These are phyloP conservation scores for Xylaria nigripes DNA, from an alignment of 495 filamentous ascomycete species.

Conservation along the genomic window DNA sequence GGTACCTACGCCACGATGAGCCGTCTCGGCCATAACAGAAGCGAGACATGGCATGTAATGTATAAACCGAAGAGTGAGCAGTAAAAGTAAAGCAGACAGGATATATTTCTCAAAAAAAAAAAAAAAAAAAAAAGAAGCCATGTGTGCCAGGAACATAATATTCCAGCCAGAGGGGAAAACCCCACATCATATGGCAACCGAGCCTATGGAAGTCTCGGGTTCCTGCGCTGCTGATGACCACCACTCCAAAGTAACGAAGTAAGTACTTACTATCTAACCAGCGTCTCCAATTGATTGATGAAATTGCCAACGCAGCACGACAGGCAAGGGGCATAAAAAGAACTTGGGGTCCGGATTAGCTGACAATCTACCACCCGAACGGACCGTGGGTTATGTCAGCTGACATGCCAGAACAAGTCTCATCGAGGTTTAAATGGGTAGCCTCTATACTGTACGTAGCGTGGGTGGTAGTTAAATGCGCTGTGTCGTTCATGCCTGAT, in stretches of 20 bases:
- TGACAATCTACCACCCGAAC: constrained; percentile 20
- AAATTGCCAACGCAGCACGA: constrained; percentile 20
- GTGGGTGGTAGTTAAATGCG: background rate
- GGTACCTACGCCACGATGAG: background rate
- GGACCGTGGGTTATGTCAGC: constrained; percentile 27
- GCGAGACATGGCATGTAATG: background rate
- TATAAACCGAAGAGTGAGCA: too few species aligned
- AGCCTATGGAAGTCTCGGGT: constrained; percentile 28
- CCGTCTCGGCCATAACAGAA: background rate
- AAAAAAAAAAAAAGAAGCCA: too few species aligned
- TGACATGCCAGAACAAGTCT: constrained; percentile 7
- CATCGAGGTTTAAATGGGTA: constrained; percentile 1
- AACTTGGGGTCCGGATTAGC: constrained; percentile 3
- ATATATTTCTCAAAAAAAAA: too few species aligned
- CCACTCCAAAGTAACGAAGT: constrained; percentile 2
- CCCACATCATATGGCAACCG: constrained; percentile 11
- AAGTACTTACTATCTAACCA: background rate
- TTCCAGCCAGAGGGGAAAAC: constrained; percentile 6
- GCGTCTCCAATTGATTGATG: constrained; percentile 19
- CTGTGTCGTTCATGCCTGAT: constrained; percentile 5
- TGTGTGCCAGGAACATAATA: constrained; percentile 4
- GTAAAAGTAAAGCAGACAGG: too few species aligned
- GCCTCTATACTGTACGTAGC: background rate
- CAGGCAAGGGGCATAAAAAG: constrained; percentile 7
- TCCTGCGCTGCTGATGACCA: constrained; percentile 32